These are phyloP conservation scores for Kingdonia uniflora DNA, from an alignment of 164 flowering plant genomes.

Conservation along the genomic window DNA sequence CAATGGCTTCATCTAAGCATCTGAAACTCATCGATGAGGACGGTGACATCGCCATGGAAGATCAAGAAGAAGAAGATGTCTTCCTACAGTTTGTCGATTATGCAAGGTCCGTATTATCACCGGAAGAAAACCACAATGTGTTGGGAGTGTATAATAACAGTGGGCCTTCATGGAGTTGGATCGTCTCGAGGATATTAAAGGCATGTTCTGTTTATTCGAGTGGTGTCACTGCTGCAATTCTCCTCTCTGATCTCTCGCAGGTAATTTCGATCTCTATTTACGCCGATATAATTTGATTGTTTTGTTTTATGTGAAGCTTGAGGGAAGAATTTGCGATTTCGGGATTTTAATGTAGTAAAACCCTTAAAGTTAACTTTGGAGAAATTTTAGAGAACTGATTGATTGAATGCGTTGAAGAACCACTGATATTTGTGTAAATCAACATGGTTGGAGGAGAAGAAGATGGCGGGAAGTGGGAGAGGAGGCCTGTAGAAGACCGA, in stretches of 20 bases:
- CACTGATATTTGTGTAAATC: too few species aligned
- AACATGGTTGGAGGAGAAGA: too few species aligned
- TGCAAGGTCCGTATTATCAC: slow-evolving; percentile 40
- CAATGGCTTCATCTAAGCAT: slow-evolving; percentile 1
- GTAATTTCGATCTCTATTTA: slow-evolving; percentile 18
- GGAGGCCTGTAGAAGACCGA: too few species aligned
- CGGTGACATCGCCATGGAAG: slow-evolving; percentile 1
- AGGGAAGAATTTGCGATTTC: too few species aligned
- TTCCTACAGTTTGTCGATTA: slow-evolving; percentile 58
- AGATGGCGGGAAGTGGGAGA: too few species aligned
- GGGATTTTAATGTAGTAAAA: too few species aligned
- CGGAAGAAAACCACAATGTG: slow-evolving; percentile 22
- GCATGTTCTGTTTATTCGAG: slow-evolving; percentile 74
- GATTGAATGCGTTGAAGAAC: too few species aligned
- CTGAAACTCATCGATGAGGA: slow-evolving; percentile 12
- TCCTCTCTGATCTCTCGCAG: slow-evolving; percentile 84
- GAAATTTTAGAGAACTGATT: too few species aligned
- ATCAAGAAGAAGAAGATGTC: slow-evolving; percentile 36
- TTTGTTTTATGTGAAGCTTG: neutral
- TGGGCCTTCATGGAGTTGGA: slow-evolving; percentile 83
- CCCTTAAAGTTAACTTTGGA: too few species aligned
- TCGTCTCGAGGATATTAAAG: slow-evolving; percentile 59
- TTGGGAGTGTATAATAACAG: slow-evolving; percentile 5
- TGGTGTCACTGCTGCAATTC: slow-evolving; percentile 84
- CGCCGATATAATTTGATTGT: neutral